These are phyloP conservation scores for Periconia sp. DNA, from an alignment of 2,329 filamentous ascomycete genomes.

Conservation along the genomic window DNA sequence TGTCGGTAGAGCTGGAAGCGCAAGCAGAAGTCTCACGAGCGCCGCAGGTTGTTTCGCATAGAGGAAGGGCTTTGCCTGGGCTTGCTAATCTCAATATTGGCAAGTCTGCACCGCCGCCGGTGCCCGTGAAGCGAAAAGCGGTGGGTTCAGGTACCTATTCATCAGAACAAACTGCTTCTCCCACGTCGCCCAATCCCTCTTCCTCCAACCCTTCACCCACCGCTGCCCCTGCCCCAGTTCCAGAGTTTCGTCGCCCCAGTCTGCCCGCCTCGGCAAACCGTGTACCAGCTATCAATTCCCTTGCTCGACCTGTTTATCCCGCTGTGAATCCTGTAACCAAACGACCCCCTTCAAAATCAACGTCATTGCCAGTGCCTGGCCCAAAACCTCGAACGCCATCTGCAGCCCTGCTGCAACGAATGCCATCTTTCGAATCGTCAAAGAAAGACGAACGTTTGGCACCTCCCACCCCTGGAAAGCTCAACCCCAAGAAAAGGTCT, in stretches of 20 bases:
- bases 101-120: slow-evolving; percentile 2
- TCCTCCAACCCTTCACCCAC: slow-evolving; percentile 18
- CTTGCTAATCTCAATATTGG: slow-evolving; percentile 16
- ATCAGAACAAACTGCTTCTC: too few relatives aligned
- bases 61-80: slow-evolving; percentile 21
- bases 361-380: slow-evolving; percentile 31
- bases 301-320: slow-evolving; percentile 40
- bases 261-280: slow-evolving; percentile 31
- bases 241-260: slow-evolving; percentile 33
- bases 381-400: slow-evolving; percentile 40
- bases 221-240: slow-evolving; percentile 11
- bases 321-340: slow-evolving; percentile 23
- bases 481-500: slow-evolving; percentile 48
- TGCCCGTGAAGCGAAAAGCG: slow-evolving; percentile 20
- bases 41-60: slow-evolving; percentile 8
- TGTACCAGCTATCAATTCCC: slow-evolving; percentile 37
- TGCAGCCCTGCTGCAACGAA: slow-evolving; percentile 48
- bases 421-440: slow-evolving; percentile 47
- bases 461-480: slow-evolving; percentile 30
- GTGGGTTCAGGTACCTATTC: slow-evolving; percentile 9
- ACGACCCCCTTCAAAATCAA: slow-evolving; percentile 30
- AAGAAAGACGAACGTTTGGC: slow-evolving; percentile 15
- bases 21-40: slow-evolving; percentile 1
- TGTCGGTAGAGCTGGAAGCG: slow-evolving; percentile 12
- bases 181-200: slow-evolving; percentile 16